Base-by-base conservation (phyloP, 768 basidiomycete genomes). In the Gautieria morchelliformis region DNA sequence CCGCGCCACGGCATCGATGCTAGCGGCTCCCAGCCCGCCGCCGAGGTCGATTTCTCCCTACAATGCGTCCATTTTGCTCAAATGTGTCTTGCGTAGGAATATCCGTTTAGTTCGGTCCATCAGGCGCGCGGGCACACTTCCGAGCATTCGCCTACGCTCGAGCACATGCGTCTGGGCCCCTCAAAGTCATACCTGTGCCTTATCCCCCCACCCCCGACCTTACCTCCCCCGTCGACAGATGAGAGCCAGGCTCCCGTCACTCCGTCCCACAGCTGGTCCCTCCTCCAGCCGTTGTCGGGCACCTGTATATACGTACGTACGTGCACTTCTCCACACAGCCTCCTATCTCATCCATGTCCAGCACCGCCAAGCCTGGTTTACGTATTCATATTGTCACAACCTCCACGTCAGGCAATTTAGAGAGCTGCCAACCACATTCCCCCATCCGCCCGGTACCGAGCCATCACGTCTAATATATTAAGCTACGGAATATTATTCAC, bases 351-450 rank as follows among this genome's bases (percentile, higher is more conserved):
- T 46, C 11, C 19, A 49, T 22, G 5, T 27, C 27, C 27, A 92
- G 86, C 83, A 86, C 68, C 82, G 82, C 63, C 89, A 92, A 75
- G 83, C 85, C 40, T 96, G 93, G 93, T 98, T 97, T 75, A 98
- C 93, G 39, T 98, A 98, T 72, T 85, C 91, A 50, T 96, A 89
- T 70, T 93, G 95, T 74, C 93, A 99, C 74, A 89, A 93, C 70
- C 80, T 83, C 52, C 85, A 96, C 72, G 92, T 98, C 60, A 85
- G 94, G 58, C 96, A 99, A 72, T 99, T 98, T 77, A 88, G 88
- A 71, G 93, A 93, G 69, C 74, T 87, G 59, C 67, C 74, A 62
- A 83, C 81, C 66, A 69, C 80, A 54, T 84, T 84, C 61, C 74
- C 81, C 51, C 80, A 83, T 63, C 75, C 78, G 61, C 72, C 84